Percentiles rank a stretch among this genome's conserved stretches.
These are phyloP conservation scores for Thermoascus crustaceus DNA, from an alignment of 2,329 filamentous ascomycete species.

Conservation along the genomic window DNA sequence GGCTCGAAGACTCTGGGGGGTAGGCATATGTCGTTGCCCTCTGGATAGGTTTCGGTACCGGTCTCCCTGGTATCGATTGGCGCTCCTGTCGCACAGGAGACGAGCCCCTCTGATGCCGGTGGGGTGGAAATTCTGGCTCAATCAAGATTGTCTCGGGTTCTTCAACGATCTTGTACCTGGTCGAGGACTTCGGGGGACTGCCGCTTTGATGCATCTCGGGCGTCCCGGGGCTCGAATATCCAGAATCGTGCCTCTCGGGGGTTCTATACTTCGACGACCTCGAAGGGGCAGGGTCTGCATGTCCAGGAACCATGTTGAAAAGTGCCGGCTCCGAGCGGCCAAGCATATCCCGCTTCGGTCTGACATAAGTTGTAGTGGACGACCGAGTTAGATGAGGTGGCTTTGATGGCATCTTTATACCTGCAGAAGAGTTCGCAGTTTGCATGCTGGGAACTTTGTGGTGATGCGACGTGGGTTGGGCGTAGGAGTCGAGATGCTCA, in stretches of 20 bases:
- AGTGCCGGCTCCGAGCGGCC: conserved; percentile 40
- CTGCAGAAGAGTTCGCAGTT: conserved; percentile 2
- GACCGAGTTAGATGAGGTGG: neutral
- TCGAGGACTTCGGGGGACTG: conserved; percentile 24
- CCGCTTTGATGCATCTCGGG: conserved; percentile 30
- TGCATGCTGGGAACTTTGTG: conserved; percentile 3
- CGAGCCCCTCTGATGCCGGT: conserved; percentile 18
- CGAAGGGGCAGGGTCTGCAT: conserved; percentile 16
- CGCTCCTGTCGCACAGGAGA: conserved; percentile 22
- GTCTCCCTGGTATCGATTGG: conserved; percentile 9
- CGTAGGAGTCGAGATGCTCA: too few species aligned
- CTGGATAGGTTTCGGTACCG: conserved; percentile 17
- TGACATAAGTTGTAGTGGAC: neutral
- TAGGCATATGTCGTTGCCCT: conserved; percentile 22
- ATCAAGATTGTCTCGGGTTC: conserved; percentile 21
- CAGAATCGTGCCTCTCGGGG: conserved; percentile 34
- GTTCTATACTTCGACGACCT: conserved; percentile 31
- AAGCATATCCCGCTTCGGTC: conserved; percentile 54
- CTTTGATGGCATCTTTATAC: neutral
- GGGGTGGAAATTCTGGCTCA: conserved; percentile 17
- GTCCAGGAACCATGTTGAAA: conserved; percentile 17
- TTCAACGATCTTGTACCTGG: conserved; percentile 25
- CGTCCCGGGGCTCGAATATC: conserved; percentile 38
- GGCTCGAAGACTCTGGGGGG: conserved; percentile 14
- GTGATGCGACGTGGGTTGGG: too few species aligned